A percentile compares a stretch with the other conserved stretches of the same genome.
Conservation (phyloP, 495 filamentous ascomycete species). For the Darksidea phi region DNA sequence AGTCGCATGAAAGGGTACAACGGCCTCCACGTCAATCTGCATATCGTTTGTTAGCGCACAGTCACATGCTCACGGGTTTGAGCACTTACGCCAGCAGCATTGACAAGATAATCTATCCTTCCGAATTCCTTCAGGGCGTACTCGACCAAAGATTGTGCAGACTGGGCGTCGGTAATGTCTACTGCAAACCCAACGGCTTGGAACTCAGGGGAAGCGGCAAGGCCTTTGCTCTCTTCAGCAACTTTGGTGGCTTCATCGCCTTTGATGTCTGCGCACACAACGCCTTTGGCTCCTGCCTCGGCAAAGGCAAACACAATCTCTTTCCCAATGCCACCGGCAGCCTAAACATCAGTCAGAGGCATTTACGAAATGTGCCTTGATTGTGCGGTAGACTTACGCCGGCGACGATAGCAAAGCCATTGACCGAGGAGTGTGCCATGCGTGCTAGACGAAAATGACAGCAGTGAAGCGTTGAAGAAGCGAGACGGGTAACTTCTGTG, state of each 20-base stretch:
- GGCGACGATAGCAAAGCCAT: too few relatives aligned
- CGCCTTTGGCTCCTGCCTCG: constrained; percentile 6
- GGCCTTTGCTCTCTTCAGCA: constrained; percentile 1
- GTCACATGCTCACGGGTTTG: too few relatives aligned
- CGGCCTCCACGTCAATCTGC: too few relatives aligned
- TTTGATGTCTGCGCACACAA: constrained; percentile 17
- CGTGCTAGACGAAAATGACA: too few relatives aligned
- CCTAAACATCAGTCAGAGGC: too few relatives aligned
- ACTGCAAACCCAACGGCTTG: neutral
- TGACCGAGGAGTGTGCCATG: too few relatives aligned
- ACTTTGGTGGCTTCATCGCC: neutral
- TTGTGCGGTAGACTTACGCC: too few relatives aligned
- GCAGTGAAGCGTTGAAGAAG: too few relatives aligned
- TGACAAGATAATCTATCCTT: constrained; percentile 25
- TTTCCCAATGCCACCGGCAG: constrained; percentile 17
- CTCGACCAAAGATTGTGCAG: neutral
- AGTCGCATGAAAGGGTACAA: too few relatives aligned
- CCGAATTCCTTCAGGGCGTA: constrained; percentile 14
- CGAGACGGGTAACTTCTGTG: too few relatives aligned
- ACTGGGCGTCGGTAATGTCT: neutral
- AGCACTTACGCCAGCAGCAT: constrained; percentile 25
- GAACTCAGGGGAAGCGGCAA: neutral
- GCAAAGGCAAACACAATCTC: constrained; percentile 9
- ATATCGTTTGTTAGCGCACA: too few relatives aligned
- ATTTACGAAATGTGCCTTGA: too few relatives aligned